Percentiles rank a stretch among this genome's conserved stretches.
Evolutionary conservation across 768 basidiomycete species (phyloP).

Genomic region (Phlebiopsis gigantea): DNA sequence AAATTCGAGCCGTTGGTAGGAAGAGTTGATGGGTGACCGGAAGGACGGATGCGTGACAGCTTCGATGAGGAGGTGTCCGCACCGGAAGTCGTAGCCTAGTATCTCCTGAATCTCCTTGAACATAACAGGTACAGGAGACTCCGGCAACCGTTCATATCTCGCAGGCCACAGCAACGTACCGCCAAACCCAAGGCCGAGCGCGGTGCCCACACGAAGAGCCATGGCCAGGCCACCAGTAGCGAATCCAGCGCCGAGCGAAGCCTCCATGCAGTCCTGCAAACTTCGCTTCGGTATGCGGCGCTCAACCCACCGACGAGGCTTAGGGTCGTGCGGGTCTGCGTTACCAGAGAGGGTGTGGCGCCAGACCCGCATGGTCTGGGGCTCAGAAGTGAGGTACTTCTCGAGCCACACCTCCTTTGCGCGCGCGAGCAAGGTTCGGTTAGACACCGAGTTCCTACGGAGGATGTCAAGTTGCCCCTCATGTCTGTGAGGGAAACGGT

Average conservation of each 20-base stretch:
- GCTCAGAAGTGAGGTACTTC: constrained; percentile 57
- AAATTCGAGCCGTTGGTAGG: constrained; percentile 86
- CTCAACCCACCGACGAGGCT: constrained; percentile 27
- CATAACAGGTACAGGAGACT: constrained; percentile 36
- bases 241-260: constrained; percentile 74
- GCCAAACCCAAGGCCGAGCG: constrained; percentile 69
- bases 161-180: constrained; percentile 63
- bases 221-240: constrained; percentile 65
- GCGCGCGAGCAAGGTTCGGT: constrained; percentile 61
- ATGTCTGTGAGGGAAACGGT: constrained; percentile 68
- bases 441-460: constrained; percentile 62
- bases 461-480: constrained; percentile 77
- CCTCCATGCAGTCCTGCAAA: constrained; percentile 87
- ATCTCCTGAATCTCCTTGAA: constrained; percentile 53
- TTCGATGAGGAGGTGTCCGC: constrained; percentile 60
- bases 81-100: constrained; percentile 67
- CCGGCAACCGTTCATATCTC: constrained; percentile 38
- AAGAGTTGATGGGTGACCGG: constrained; percentile 42
- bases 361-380: constrained; percentile 51
- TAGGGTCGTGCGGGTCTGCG: constrained; percentile 29
- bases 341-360: constrained; percentile 39
- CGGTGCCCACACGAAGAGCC: constrained; percentile 59
- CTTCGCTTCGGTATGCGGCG: constrained; percentile 61
- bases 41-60: constrained; percentile 88
- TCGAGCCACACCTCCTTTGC: constrained; percentile 64